A percentile compares a stretch with the other conserved stretches of the same genome.
These are phyloP conservation scores for Nicotiana attenuata DNA, from an alignment of 257 asterid species.

Conservation along the genomic window DNA sequence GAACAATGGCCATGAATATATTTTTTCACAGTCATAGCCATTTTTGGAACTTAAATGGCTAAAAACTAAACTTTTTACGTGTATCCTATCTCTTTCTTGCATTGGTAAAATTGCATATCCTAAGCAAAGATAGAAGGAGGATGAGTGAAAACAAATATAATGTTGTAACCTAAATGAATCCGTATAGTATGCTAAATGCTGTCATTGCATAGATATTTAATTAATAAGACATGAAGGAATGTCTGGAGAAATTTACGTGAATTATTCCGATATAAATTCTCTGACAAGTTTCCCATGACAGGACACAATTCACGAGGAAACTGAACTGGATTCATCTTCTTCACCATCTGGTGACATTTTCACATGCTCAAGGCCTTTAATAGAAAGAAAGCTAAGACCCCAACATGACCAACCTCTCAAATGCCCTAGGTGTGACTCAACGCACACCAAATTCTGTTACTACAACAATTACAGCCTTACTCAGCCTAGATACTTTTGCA, in stretches of 20 bases:
- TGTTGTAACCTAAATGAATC: no score
- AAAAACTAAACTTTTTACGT: not conserved
- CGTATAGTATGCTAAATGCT: no score
- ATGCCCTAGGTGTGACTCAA: constrained; percentile 90
- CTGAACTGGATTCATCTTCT: constrained; percentile 48
- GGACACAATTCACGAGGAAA: constrained; percentile 65
- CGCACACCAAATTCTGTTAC: constrained; percentile 92
- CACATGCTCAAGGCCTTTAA: constrained; percentile 58
- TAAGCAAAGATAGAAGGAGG: no score
- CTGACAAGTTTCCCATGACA: constrained; percentile 20
- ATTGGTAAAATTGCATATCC: not conserved
- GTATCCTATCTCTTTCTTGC: not conserved
- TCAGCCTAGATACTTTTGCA: constrained; percentile 96
- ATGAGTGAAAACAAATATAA: no score
- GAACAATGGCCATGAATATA: constrained; percentile 8
- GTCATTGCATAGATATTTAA: not conserved
- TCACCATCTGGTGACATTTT: constrained; percentile 57
- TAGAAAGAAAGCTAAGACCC: constrained; percentile 69
- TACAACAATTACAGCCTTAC: constrained; percentile 93
- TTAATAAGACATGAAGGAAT: not conserved
- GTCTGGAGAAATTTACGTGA: not conserved
- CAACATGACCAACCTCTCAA: constrained; percentile 67
- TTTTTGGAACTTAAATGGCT: not conserved
- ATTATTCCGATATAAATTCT: not conserved
- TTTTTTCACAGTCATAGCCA: not conserved